Conservation (phyloP, 768 basidiomycete species). For the Leccinum imitatum region DNA sequence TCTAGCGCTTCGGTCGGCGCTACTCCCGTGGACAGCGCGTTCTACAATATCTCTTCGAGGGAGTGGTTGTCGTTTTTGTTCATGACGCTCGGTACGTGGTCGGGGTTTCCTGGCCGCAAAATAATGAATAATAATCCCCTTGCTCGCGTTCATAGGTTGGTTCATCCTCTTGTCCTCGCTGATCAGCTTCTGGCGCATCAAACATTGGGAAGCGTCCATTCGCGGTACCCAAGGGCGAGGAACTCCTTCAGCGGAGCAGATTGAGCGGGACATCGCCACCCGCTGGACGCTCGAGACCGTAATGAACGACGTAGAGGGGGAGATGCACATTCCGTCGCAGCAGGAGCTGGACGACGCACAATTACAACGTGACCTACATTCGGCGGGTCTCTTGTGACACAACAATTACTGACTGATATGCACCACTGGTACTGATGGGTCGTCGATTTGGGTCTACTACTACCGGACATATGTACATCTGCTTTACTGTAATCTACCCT, state of each 20-base stretch:
- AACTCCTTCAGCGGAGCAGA: conserved; percentile 37
- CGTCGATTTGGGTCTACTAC: neutral
- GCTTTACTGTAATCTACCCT: conserved; percentile 16
- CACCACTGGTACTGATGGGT: neutral
- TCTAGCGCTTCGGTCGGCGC: conserved; percentile 17
- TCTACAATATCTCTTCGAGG: conserved; percentile 50
- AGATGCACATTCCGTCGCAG: conserved; percentile 25
- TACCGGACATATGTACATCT: conserved; percentile 5
- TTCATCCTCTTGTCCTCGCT: conserved; percentile 84
- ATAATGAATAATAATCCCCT: neutral
- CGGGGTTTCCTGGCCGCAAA: neutral
- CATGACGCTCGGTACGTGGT: conserved; percentile 73
- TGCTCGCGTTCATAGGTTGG: conserved; percentile 60
- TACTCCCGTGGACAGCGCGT: conserved; percentile 9
- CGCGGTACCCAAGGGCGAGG: conserved; percentile 31
- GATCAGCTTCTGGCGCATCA: conserved; percentile 80
- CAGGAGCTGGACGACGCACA: conserved; percentile 43
- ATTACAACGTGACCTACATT: conserved; percentile 48
- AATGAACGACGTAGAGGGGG: conserved; percentile 42
- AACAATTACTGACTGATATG: conserved; percentile 4
- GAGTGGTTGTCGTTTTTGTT: conserved; percentile 92
- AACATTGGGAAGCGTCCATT: conserved; percentile 79
- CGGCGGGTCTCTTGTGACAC: conserved; percentile 52
- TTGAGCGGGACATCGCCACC: conserved; percentile 51
- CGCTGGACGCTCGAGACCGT: conserved; percentile 51